A percentile compares a stretch with the other conserved stretches of the same genome.
Evolutionary conservation across 1,139 yeast species (phyloP).

Genomic region (Yamadazyma pseudoaaseri): DNA sequence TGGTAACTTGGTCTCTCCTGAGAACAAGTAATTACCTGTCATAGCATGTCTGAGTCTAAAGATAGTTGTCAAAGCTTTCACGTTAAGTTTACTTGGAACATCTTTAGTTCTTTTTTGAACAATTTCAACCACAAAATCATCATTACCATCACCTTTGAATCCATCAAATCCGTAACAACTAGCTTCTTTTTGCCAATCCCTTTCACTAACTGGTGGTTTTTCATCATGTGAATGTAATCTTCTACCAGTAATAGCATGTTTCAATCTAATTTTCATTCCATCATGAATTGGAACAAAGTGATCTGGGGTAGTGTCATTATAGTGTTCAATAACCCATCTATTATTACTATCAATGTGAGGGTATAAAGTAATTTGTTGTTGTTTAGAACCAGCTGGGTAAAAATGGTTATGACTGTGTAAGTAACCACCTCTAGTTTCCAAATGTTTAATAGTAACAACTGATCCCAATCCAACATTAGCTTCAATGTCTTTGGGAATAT

Average conservation of each 20-base stretch:
- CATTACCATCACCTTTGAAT: constrained; percentile 92
- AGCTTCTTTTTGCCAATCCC: constrained; percentile 96
- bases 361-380: constrained; percentile 90
- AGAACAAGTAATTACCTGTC: constrained; percentile 86
- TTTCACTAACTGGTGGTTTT: constrained; percentile 87
- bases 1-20: constrained; percentile 84
- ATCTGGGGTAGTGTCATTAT: constrained; percentile 53
- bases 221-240: constrained; percentile 96
- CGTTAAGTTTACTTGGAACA: constrained; percentile 58
- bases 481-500: constrained; percentile 62
- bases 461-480: constrained; percentile 92
- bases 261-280: constrained; percentile 78
- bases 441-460: constrained; percentile 73
- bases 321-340: constrained; percentile 77
- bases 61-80: constrained; percentile 79
- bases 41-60: constrained; percentile 87
- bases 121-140: constrained; percentile 89
- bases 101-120: constrained; percentile 56
- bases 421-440: constrained; percentile 89
- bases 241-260: constrained; percentile 66
- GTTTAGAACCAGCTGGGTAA: constrained; percentile 91
- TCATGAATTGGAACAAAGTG: constrained; percentile 64
- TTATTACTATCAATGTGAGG: constrained; percentile 92
- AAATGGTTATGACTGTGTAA: constrained; percentile 86
- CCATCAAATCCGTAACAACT: constrained; percentile 91